These are phyloP conservation scores for Cladosporium halotolerans DNA, from an alignment of 2,329 filamentous ascomycete genomes.

Conservation along the genomic window DNA sequence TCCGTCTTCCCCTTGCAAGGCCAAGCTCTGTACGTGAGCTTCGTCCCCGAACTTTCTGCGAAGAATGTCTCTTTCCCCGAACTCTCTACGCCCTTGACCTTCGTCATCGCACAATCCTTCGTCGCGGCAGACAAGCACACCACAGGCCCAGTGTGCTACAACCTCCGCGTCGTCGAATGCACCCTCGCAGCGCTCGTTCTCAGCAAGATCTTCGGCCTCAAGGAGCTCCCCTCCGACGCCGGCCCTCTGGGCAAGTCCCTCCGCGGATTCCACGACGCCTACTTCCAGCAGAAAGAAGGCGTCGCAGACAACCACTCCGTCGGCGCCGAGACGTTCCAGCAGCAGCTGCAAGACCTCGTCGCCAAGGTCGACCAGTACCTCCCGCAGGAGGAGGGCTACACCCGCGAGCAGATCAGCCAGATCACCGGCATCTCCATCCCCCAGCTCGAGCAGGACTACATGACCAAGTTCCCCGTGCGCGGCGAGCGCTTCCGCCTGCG, in stretches of 20 bases:
- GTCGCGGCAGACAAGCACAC: conserved; percentile 92
- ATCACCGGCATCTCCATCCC: conserved; percentile 62
- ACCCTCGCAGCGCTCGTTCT: conserved; percentile 72
- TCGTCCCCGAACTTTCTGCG: conserved; percentile 71
- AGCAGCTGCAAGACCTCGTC: conserved; percentile 70
- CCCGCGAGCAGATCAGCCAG: conserved; percentile 72
- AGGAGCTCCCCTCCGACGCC: conserved; percentile 65
- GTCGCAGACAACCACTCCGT: conserved; percentile 45
- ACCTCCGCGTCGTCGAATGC: conserved; percentile 92
- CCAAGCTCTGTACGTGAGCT: conserved; percentile 83
- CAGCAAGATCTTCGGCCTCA: conserved; percentile 53
- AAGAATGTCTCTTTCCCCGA: conserved; percentile 75
- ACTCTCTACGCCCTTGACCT: conserved; percentile 75
- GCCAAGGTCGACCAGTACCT: conserved; percentile 65
- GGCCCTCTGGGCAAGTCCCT: conserved; percentile 78
- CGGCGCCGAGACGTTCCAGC: conserved; percentile 37
- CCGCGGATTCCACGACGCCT: conserved; percentile 77
- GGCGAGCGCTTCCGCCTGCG: conserved; percentile 81
- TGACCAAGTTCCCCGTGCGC: conserved; percentile 81
- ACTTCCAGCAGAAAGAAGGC: conserved; percentile 55
- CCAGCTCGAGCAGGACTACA: conserved; percentile 71
- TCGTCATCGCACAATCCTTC: conserved; percentile 91
- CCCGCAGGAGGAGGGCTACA: conserved; percentile 75
- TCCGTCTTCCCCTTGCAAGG: conserved; percentile 87
- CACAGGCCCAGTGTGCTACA: conserved; percentile 90